Evolutionary conservation across 129 eudicot genomes (phyloP).

Genomic region (Tanacetum coccineum): DNA sequence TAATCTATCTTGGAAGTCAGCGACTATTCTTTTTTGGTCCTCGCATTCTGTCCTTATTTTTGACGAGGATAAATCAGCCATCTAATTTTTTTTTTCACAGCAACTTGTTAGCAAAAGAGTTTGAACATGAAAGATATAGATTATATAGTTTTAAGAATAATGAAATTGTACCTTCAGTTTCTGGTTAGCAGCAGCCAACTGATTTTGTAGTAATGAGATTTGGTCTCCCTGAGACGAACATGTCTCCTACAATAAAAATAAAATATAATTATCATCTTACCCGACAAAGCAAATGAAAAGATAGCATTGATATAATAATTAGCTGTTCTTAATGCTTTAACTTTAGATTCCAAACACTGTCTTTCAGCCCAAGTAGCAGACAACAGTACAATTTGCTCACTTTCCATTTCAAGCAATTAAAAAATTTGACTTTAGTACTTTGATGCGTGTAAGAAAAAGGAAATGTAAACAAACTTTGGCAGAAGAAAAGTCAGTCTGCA

Average conservation of each 20-base stretch:
- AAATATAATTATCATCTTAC: background rate
- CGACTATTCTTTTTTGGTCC: conserved; percentile 30
- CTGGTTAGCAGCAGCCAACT: conserved; percentile 40
- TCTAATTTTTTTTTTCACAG: conserved; percentile 22
- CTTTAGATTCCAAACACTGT: too few relatives aligned
- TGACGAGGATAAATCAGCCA: conserved; percentile 46
- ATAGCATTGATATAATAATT: background rate
- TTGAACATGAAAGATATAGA: background rate
- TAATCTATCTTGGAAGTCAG: conserved; percentile 45
- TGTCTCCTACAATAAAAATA: conserved; percentile 29
- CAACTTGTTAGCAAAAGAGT: background rate
- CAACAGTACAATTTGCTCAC: too few relatives aligned
- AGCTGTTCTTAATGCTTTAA: too few relatives aligned
- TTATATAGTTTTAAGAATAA: background rate
- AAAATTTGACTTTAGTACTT: too few relatives aligned
- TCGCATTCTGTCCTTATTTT: conserved; percentile 40
- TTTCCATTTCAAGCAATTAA: too few relatives aligned
- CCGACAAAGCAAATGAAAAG: background rate
- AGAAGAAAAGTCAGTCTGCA: conserved; percentile 45
- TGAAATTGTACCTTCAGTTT: conserved; percentile 37
- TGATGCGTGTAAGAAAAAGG: too few relatives aligned
- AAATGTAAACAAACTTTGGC: too few relatives aligned
- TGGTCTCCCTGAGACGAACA: conserved; percentile 44
- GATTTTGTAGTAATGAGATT: conserved; percentile 33
- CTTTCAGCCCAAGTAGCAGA: too few relatives aligned